Conservation (phyloP, 805 yeast genomes). For the Lachancea fermentati region DNA sequence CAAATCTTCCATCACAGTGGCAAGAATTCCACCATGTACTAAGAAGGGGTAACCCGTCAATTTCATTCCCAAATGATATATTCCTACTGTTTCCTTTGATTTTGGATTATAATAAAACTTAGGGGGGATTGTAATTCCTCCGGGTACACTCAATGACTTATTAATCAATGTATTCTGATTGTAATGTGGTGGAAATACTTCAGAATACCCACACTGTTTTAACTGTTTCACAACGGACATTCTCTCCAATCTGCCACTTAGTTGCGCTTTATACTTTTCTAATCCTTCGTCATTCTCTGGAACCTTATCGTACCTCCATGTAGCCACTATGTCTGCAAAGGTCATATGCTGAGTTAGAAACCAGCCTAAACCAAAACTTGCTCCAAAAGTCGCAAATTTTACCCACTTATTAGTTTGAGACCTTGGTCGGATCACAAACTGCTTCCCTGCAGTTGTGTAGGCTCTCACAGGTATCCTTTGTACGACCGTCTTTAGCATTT, state of each 20-base stretch:
- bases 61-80: constrained; percentile 71
- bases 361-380: constrained; percentile 29
- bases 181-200: constrained; percentile 33
- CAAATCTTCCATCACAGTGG: constrained; percentile 73
- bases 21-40: constrained; percentile 84
- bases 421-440: constrained; percentile 9
- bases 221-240: constrained; percentile 50
- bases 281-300: constrained; percentile 29
- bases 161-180: constrained; percentile 44
- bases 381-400: constrained; percentile 26
- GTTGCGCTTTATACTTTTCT: constrained; percentile 22
- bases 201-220: constrained; percentile 33
- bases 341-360: constrained; percentile 31
- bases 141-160: constrained; percentile 58
- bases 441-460: constrained; percentile 4
- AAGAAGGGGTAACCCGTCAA: constrained; percentile 84
- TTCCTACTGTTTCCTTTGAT: constrained; percentile 54
- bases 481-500: not conserved
- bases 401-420: constrained; percentile 18
- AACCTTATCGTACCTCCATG: constrained; percentile 29
- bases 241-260: constrained; percentile 44
- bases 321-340: constrained; percentile 32
- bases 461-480: not conserved
- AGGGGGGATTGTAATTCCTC: constrained; percentile 75
- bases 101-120: constrained; percentile 53